phyloP scores from a whole-genome alignment of 2,329 filamentous ascomycete genomes.

The Cladophialophora immunda region DNA sequence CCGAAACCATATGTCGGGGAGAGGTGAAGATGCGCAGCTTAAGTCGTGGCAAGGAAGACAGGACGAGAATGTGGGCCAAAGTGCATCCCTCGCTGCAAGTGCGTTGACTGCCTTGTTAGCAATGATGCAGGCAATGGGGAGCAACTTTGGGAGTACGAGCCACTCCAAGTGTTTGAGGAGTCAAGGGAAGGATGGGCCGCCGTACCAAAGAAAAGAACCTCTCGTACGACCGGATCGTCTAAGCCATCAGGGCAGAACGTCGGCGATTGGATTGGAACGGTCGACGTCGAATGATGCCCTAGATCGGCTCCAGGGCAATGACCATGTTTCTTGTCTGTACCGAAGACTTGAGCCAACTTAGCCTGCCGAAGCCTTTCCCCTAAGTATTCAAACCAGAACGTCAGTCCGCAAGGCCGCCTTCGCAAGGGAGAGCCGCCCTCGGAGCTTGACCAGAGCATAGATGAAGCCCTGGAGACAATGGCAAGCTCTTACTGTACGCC shows the following conservation, averaged over 20 bases:
- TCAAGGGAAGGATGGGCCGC: background rate
- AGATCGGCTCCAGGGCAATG: background rate
- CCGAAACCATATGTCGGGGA: slow-evolving; percentile 4
- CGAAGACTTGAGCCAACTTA: slow-evolving; percentile 9
- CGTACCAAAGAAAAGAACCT: slow-evolving; percentile 17
- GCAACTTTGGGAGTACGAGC: background rate
- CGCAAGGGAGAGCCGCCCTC: background rate
- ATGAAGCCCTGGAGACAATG: background rate
- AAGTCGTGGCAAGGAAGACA: background rate
- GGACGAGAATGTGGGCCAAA: slow-evolving; percentile 18
- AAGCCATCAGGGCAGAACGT: background rate
- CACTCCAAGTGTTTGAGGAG: background rate
- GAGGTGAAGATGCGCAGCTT: background rate
- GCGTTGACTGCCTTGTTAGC: background rate
- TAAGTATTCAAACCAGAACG: background rate
- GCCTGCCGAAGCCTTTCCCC: background rate
- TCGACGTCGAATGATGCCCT: background rate
- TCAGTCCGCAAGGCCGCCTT: background rate
- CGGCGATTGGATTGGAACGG: background rate
- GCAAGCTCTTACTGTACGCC: slow-evolving; percentile 10
- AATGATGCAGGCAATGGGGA: background rate
- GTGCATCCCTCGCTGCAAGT: slow-evolving; percentile 6
- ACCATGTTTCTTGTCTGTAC: background rate
- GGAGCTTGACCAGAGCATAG: background rate
- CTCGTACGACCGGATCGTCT: slow-evolving; percentile 13